Conservation (phyloP, 192 early-diverging fungal species). For the Coemansia aciculifera region DNA sequence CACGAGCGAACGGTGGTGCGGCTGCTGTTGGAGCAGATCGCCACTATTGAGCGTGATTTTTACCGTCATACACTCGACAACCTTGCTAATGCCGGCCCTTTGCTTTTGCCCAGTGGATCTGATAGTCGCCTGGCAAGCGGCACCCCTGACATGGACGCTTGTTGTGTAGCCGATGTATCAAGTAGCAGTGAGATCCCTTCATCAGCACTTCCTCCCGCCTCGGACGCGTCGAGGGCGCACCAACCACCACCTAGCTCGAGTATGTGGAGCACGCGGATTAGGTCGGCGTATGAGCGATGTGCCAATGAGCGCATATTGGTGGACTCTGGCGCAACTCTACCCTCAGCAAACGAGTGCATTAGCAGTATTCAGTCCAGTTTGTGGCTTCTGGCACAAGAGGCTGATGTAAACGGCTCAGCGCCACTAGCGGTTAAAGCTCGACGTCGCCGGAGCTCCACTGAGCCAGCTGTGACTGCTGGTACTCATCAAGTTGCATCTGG, state of each 20-base stretch:
- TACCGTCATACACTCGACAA: slow-evolving; percentile 13
- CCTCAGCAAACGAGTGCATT: slow-evolving; percentile 29
- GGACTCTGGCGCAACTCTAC: slow-evolving; percentile 13
- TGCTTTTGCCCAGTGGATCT: background rate
- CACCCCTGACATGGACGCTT: background rate
- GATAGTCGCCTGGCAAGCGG: background rate
- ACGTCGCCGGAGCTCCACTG: slow-evolving; percentile 26
- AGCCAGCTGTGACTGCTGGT: slow-evolving; percentile 23
- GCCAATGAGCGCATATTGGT: slow-evolving; percentile 10
- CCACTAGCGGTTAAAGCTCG: slow-evolving; percentile 31
- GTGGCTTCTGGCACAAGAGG: slow-evolving; percentile 37
- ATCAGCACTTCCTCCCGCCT: background rate
- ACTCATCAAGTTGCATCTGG: slow-evolving; percentile 22
- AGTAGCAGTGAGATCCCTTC: too few species aligned
- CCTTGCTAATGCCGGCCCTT: background rate
- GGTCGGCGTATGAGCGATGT: slow-evolving; percentile 10
- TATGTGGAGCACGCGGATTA: slow-evolving; percentile 4
- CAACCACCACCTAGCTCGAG: background rate
- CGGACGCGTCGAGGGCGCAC: background rate
- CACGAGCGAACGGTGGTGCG: slow-evolving; percentile 38
- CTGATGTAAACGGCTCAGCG: slow-evolving; percentile 12
- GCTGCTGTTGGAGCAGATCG: slow-evolving; percentile 28
- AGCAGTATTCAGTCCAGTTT: slow-evolving; percentile 31
- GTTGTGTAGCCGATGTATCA: background rate
- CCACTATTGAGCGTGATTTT: slow-evolving; percentile 37